Base-by-base conservation (phyloP, 768 basidiomycete genomes). In the Collybia mongolica region DNA sequence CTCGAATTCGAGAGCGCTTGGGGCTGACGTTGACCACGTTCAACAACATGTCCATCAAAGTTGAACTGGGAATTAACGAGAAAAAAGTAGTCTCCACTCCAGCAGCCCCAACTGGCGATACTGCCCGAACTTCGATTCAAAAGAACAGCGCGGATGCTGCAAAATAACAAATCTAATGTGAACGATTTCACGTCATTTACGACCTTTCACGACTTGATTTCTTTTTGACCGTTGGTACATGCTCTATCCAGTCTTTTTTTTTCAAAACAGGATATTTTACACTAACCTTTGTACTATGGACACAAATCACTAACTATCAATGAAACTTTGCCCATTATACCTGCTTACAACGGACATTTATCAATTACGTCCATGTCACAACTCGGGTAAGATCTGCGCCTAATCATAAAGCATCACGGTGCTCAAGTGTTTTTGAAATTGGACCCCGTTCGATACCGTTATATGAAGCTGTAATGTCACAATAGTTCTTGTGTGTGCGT, bases 1-100 rank as follows among this genome's bases (percentile, higher is more conserved):
- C 88, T 0, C 68, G 76, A 12, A 64, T 81, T 24, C 71, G 76
- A n/a, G 66, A 73, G 29, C 77, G 68, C 0, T 68, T 74, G 47
- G 88, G 89, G 0, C 64, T 90, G 28, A 88, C 88, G 0, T 65
- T 90, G 6, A 40, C 67, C 11, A 61, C 63, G 7, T 80, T 88
- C 69, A 86, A 90, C 59, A 38, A 32, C 2, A 75, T 0, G 76
- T 74, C 14, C 39, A n/a, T 72, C 11, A 68, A 66, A 51, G 66
- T 81, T 28, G 79, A 76, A 57, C 49, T 59, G 1, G 69, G 65
- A 3, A 72, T 72, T 19, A 55, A 70, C 39, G 72, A 75, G 58
- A 67, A 69, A 37, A 67, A 67, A 44, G 68, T 67, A 41, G 53
- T 62, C 9, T 42, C 46, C 18, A 35, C 44, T 2, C 42, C 51